Conservation (phyloP, 1,139 yeast species). For the Geotrichum klebahnii region DNA sequence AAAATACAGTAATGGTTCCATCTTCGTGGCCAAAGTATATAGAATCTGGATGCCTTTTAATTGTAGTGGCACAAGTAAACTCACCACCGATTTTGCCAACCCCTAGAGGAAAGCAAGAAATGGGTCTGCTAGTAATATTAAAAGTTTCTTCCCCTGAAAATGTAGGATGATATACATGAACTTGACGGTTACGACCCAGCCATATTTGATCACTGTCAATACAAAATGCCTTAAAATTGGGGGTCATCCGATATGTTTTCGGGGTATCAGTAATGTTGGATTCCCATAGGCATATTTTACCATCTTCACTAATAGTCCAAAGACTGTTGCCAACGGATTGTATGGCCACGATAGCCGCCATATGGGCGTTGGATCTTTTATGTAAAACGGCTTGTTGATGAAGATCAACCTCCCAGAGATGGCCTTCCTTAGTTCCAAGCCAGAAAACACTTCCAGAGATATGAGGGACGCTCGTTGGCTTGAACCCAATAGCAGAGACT, state of each 20-base stretch:
- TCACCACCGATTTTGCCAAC: conserved; percentile 31
- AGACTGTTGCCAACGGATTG: conserved; percentile 29
- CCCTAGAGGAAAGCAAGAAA: conserved; percentile 24
- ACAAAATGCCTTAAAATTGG: conserved; percentile 33
- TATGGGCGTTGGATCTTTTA: conserved; percentile 35
- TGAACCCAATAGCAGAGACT: conserved; percentile 33
- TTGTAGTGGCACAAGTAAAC: conserved; percentile 36
- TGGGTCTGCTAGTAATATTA: conserved; percentile 33
- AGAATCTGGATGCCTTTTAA: conserved; percentile 31
- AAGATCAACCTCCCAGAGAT: conserved; percentile 35
- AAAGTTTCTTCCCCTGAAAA: conserved; percentile 26
- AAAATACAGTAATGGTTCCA: conserved; percentile 41
- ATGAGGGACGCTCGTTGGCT: conserved; percentile 24
- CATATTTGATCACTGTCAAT: conserved; percentile 36
- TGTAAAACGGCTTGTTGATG: conserved; percentile 22
- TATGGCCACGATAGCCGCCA: conserved; percentile 33
- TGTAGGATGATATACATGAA: conserved; percentile 38
- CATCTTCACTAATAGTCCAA: conserved; percentile 43
- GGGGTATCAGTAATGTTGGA: conserved; percentile 32
- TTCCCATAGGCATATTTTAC: conserved; percentile 41
- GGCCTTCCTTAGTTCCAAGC: conserved; percentile 42
- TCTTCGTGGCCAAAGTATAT: conserved; percentile 45
- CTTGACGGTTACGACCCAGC: conserved; percentile 38
- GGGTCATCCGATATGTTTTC: conserved; percentile 34
- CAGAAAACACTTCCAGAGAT: conserved; percentile 31